These are phyloP conservation scores for Agaricus subrufescens DNA, from an alignment of 768 basidiomycete species.

Conservation along the genomic window DNA sequence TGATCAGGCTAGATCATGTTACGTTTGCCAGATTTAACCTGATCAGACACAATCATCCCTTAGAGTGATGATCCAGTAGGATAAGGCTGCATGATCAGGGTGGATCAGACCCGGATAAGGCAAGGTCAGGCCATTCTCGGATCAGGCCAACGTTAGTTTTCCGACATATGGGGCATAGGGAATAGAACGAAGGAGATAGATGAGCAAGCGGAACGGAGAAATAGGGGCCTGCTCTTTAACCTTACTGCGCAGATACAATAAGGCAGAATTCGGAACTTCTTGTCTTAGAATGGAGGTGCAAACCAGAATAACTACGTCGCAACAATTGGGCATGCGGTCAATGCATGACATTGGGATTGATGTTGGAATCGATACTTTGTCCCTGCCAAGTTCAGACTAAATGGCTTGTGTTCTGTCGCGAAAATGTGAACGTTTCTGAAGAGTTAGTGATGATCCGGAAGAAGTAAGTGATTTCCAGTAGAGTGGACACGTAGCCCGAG, in stretches of 20 bases:
- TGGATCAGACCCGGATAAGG: too few species aligned
- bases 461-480: constrained; percentile 68
- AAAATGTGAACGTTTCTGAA: constrained; percentile 70
- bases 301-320: constrained; percentile 43
- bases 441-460: constrained; percentile 77
- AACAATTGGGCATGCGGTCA: constrained; percentile 71
- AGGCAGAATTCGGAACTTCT: background rate
- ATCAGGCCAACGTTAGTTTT: too few species aligned
- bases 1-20: too few species aligned
- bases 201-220: background rate
- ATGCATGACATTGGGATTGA: constrained; percentile 70
- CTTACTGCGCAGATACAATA: background rate
- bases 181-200: constrained; percentile 4
- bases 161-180: background rate
- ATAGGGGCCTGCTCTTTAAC: background rate
- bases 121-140: too few species aligned
- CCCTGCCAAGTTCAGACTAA: constrained; percentile 71
- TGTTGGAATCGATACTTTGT: constrained; percentile 42
- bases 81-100: too few species aligned
- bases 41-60: too few species aligned
- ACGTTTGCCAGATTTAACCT: too few species aligned
- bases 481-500: constrained; percentile 70
- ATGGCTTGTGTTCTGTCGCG: constrained; percentile 54
- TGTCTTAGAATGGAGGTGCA: background rate
- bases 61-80: too few species aligned